A percentile compares a stretch with the other conserved stretches of the same genome.
phyloP scores from a whole-genome alignment of 2,329 filamentous ascomycete genomes.

The Teratosphaeria gauchensis region DNA sequence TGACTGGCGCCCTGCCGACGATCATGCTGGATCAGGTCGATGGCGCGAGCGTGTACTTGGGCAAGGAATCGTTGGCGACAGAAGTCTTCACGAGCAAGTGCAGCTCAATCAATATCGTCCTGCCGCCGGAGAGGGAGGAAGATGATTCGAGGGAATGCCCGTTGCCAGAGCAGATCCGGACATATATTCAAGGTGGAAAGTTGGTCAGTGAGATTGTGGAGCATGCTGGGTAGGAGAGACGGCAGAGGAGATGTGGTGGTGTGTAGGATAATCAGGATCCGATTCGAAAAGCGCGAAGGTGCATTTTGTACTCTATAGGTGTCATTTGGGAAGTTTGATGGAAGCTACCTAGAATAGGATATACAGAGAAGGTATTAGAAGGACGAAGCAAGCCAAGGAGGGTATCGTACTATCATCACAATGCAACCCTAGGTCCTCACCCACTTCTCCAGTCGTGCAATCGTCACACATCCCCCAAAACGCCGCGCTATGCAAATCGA shows the following conservation, averaged over 20 bases:
- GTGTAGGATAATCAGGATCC: background rate
- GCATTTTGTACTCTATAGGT: background rate
- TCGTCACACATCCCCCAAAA: background rate
- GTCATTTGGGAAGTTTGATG: background rate
- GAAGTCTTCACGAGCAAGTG: constrained; percentile 89
- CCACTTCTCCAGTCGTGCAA: background rate
- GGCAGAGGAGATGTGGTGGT: background rate
- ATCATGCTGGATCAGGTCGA: constrained; percentile 90
- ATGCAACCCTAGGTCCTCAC: background rate
- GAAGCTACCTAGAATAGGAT: background rate
- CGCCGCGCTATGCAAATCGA: background rate
- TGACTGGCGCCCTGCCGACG: constrained; percentile 76
- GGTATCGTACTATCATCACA: background rate
- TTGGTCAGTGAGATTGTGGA: constrained; percentile 91
- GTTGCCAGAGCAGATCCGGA: constrained; percentile 84
- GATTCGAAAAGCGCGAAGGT: background rate
- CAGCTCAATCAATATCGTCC: constrained; percentile 74
- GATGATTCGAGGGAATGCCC: constrained; percentile 83
- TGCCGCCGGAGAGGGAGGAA: constrained; percentile 54
- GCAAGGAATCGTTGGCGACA: constrained; percentile 64
- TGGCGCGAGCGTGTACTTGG: constrained; percentile 76
- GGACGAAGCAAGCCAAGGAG: background rate
- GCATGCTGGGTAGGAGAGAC: constrained; percentile 60
- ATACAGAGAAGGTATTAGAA: background rate
- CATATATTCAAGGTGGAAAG: constrained; percentile 63